These are phyloP conservation scores for Lithospermum erythrorhizon DNA, from an alignment of 257 asterid species.

Conservation along the genomic window DNA sequence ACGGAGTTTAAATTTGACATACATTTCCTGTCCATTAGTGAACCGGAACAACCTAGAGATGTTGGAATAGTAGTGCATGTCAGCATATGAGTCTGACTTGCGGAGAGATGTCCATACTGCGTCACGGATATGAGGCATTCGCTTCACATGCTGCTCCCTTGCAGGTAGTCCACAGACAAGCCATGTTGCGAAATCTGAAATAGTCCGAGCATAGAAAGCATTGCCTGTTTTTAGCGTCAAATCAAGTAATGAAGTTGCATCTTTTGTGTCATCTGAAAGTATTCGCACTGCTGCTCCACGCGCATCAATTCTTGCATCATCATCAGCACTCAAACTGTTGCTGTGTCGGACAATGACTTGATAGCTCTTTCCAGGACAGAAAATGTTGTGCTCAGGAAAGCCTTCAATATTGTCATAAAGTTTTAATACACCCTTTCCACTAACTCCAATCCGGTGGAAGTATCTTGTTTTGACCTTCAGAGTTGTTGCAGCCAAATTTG, in stretches of 20 bases:
- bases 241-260: slow-evolving; percentile 40
- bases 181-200: slow-evolving; percentile 76
- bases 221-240: slow-evolving; percentile 70
- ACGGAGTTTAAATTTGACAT: slow-evolving; percentile 65
- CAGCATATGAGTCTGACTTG: slow-evolving; percentile 40
- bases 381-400: slow-evolving; percentile 51
- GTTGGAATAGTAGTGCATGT: slow-evolving; percentile 72
- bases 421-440: slow-evolving; percentile 51
- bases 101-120: slow-evolving; percentile 82
- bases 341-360: slow-evolving; percentile 66
- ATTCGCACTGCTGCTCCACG: slow-evolving; percentile 73
- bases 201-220: slow-evolving; percentile 68
- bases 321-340: slow-evolving; percentile 78
- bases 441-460: slow-evolving; percentile 64
- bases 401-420: slow-evolving; percentile 47
- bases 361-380: slow-evolving; percentile 38
- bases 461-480: slow-evolving; percentile 62
- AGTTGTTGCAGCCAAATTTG: slow-evolving; percentile 70
- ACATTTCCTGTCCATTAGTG: slow-evolving; percentile 65
- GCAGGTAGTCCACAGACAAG: slow-evolving; percentile 73
- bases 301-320: slow-evolving; percentile 72
- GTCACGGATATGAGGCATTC: slow-evolving; percentile 55
- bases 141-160: slow-evolving; percentile 70
- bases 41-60: slow-evolving; percentile 71
- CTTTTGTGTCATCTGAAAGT: slow-evolving; percentile 21